These are phyloP conservation scores for Scheffersomyces lignicola DNA, from an alignment of 1,139 yeast genomes.

Conservation along the genomic window DNA sequence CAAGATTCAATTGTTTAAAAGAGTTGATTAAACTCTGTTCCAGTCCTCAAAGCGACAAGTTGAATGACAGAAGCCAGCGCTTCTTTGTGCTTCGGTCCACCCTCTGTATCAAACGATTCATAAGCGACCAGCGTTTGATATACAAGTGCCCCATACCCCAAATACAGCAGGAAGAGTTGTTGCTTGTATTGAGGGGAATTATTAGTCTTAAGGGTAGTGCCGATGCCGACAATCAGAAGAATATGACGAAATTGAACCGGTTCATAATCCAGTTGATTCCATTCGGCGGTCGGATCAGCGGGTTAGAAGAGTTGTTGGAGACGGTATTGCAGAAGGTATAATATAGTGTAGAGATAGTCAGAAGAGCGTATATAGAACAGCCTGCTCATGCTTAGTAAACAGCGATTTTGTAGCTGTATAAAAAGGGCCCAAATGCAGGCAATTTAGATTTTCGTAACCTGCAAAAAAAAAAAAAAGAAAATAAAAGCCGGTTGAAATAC, in stretches of 20 bases:
- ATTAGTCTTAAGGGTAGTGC: slow-evolving; percentile 9
- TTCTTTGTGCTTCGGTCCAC: slow-evolving; percentile 31
- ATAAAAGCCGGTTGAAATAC: no score
- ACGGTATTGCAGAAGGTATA: slow-evolving; percentile 3
- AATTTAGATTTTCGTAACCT: no score
- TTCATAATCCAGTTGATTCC: slow-evolving; percentile 30
- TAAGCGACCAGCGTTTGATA: slow-evolving; percentile 33
- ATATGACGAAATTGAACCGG: slow-evolving; percentile 16
- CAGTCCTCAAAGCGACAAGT: slow-evolving; percentile 12
- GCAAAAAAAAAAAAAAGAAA: no score
- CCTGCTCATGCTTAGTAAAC: no score
- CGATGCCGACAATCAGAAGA: slow-evolving; percentile 6
- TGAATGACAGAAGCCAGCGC: slow-evolving; percentile 20
- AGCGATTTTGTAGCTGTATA: no score
- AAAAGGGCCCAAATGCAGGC: no score
- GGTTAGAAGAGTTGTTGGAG: slow-evolving; percentile 12
- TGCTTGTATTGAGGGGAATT: slow-evolving; percentile 27
- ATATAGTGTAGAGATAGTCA: background rate
- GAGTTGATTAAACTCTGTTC: slow-evolving; percentile 31
- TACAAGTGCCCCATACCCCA: slow-evolving; percentile 35
- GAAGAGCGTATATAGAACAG: no score
- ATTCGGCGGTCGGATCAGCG: slow-evolving; percentile 20
- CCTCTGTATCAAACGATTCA: slow-evolving; percentile 34
- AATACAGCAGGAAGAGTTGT: slow-evolving; percentile 36
- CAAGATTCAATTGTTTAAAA: slow-evolving; percentile 31